phyloP scores from a whole-genome alignment of 805 yeast species.

The Ogataea glucozyma region DNA sequence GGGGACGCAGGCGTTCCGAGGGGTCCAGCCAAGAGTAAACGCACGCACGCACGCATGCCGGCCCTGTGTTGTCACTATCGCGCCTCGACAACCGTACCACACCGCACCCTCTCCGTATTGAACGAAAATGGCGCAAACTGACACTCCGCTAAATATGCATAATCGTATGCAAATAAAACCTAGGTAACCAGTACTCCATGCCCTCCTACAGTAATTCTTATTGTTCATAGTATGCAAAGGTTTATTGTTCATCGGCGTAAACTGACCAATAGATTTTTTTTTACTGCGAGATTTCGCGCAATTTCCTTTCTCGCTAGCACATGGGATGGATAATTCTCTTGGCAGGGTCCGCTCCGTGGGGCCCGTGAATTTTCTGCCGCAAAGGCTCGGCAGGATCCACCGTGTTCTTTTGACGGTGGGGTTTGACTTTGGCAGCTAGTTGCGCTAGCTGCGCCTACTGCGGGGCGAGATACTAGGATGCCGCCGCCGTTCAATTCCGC shows the following conservation, averaged over 20 bases:
- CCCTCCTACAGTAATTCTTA: background rate
- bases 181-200: slow-evolving; percentile 1
- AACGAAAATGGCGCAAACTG: slow-evolving; percentile 8
- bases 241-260: slow-evolving; percentile 1
- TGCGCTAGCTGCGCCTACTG: background rate
- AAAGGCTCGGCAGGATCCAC: background rate
- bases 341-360: slow-evolving; percentile 14
- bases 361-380: slow-evolving; percentile 1
- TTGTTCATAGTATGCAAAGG: background rate
- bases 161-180: background rate
- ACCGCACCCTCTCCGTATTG: no score
- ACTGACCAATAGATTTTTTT: slow-evolving; percentile 1
- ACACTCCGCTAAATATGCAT: slow-evolving; percentile 8
- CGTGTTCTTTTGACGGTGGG: slow-evolving; percentile 1
- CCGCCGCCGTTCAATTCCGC: no score
- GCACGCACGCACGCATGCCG: slow-evolving; percentile 2
- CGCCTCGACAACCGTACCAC: slow-evolving; percentile 6
- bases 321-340: slow-evolving; percentile 4
- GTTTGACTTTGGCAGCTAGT: slow-evolving; percentile 5
- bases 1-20: slow-evolving; percentile 1
- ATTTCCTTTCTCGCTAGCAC: slow-evolving; percentile 4
- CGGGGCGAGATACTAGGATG: no score
- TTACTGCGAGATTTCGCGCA: slow-evolving; percentile 8
- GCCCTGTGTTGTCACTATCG: slow-evolving; percentile 2
- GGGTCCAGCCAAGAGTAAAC: slow-evolving; percentile 8